Percentiles rank a stretch among this genome's conserved stretches.
These are phyloP conservation scores for Lolium multiflorum DNA, from an alignment of 176 grass and related monocot genomes.

Conservation along the genomic window DNA sequence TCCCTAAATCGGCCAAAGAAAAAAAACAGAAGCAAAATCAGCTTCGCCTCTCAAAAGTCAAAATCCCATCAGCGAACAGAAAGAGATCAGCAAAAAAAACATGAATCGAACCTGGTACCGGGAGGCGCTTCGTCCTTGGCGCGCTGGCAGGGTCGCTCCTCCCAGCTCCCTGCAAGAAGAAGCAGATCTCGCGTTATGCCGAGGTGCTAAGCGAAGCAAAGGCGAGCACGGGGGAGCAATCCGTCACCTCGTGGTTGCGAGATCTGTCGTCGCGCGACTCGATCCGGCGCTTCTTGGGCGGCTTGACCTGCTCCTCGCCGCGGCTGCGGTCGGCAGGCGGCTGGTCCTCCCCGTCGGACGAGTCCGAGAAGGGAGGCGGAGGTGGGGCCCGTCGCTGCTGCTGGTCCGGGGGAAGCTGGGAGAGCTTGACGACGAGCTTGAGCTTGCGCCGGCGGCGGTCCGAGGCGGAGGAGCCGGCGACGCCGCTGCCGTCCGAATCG, in stretches of 20 bases:
- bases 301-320: constrained; percentile 77
- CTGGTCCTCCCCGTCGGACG: constrained; percentile 47
- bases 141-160: constrained; percentile 55
- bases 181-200: constrained; percentile 53
- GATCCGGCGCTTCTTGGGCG: constrained; percentile 92
- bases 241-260: constrained; percentile 47
- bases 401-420: constrained; percentile 51
- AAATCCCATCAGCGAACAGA: constrained; percentile 24
- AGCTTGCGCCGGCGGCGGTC: constrained; percentile 69
- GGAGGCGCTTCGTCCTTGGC: constrained; percentile 59
- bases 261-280: constrained; percentile 68
- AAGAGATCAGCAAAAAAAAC: constrained; percentile 32
- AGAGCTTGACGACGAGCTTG: constrained; percentile 84
- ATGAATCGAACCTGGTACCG: constrained; percentile 67
- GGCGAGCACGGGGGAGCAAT: constrained; percentile 21
- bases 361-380: constrained; percentile 49
- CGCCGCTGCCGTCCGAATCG: constrained; percentile 54
- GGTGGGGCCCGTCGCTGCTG: constrained; percentile 47
- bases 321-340: constrained; percentile 43
- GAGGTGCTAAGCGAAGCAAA: constrained; percentile 41
- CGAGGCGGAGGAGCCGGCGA: constrained; percentile 47
- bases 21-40: constrained; percentile 23
- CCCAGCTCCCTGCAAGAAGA: constrained; percentile 50
- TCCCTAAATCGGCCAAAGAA: constrained; percentile 37
- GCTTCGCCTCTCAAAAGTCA: not conserved